Evolutionary conservation across 495 filamentous ascomycete species (phyloP).

Genomic region (Penicillium silybi): DNA sequence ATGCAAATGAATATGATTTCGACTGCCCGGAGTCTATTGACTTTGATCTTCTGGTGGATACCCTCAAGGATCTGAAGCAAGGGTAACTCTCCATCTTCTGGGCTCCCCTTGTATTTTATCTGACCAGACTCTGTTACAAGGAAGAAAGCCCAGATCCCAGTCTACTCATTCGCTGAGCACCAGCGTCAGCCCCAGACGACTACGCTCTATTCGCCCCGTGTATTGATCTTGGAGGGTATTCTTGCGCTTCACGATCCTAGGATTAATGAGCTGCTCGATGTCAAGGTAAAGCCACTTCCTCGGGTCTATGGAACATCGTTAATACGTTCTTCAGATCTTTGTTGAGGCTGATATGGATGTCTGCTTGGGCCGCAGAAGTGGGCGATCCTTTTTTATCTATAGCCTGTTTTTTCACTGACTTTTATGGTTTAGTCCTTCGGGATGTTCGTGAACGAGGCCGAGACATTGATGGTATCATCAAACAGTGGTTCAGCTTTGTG

Average conservation of each 20-base stretch:
- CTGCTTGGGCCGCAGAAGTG: constrained; percentile 88
- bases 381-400: constrained; percentile 20
- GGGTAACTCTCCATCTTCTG: constrained; percentile 56
- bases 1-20: constrained; percentile 91
- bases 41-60: constrained; percentile 84
- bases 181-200: constrained; percentile 73
- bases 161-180: constrained; percentile 95
- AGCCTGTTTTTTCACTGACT: neutral
- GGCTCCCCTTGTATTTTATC: neutral
- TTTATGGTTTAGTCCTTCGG: constrained; percentile 60
- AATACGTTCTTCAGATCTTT: constrained; percentile 60
- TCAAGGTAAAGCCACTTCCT: constrained; percentile 57
- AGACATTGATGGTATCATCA: constrained; percentile 91
- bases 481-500: constrained; percentile 94
- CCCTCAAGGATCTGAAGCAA: constrained; percentile 76
- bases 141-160: constrained; percentile 85
- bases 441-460: constrained; percentile 81
- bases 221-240: constrained; percentile 92
- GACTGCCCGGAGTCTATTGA: constrained; percentile 93
- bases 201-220: constrained; percentile 91
- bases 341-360: constrained; percentile 94
- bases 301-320: neutral
- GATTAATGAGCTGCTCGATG: constrained; percentile 82
- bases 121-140: constrained; percentile 41
- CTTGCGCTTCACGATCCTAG: constrained; percentile 87